phyloP scores from a whole-genome alignment of 768 basidiomycete genomes.

The Leucogyrophana mollusca region DNA sequence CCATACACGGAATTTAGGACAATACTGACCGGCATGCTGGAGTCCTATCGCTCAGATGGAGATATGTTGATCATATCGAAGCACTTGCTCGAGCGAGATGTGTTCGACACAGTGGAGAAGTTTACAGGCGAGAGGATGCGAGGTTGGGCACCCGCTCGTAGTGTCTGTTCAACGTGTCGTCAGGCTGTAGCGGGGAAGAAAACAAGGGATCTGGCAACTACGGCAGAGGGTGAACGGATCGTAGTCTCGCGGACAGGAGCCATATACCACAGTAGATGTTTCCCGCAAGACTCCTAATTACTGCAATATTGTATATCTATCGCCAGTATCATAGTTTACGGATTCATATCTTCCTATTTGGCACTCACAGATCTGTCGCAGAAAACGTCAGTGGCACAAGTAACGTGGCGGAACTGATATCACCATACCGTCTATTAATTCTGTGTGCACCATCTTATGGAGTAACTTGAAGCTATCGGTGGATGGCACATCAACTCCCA shows the following conservation, averaged over 20 bases:
- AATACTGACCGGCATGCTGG: slow-evolving; percentile 93
- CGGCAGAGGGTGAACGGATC: slow-evolving; percentile 28
- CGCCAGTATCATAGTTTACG: background rate
- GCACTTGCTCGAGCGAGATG: slow-evolving; percentile 75
- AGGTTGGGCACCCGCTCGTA: slow-evolving; percentile 61
- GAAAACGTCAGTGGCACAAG: too few relatives aligned
- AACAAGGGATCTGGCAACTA: background rate
- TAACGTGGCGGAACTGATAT: background rate
- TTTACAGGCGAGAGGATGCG: slow-evolving; percentile 52
- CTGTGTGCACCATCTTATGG: slow-evolving; percentile 56
- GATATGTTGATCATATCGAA: slow-evolving; percentile 87
- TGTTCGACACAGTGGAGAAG: slow-evolving; percentile 71
- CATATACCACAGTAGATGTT: slow-evolving; percentile 54
- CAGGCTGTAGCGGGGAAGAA: slow-evolving; percentile 36
- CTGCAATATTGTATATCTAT: slow-evolving; percentile 3
- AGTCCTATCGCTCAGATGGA: slow-evolving; percentile 89
- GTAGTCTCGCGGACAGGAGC: slow-evolving; percentile 58
- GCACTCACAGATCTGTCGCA: background rate
- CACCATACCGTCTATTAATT: slow-evolving; percentile 33
- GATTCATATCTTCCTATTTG: background rate
- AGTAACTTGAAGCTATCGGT: slow-evolving; percentile 55
- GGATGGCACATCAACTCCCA: slow-evolving; percentile 62
- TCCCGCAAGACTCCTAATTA: slow-evolving; percentile 19
- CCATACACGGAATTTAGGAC: slow-evolving; percentile 89
- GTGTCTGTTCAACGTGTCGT: slow-evolving; percentile 53